These are phyloP conservation scores for Boletus rex-veris DNA, from an alignment of 768 basidiomycete species.

Conservation along the genomic window DNA sequence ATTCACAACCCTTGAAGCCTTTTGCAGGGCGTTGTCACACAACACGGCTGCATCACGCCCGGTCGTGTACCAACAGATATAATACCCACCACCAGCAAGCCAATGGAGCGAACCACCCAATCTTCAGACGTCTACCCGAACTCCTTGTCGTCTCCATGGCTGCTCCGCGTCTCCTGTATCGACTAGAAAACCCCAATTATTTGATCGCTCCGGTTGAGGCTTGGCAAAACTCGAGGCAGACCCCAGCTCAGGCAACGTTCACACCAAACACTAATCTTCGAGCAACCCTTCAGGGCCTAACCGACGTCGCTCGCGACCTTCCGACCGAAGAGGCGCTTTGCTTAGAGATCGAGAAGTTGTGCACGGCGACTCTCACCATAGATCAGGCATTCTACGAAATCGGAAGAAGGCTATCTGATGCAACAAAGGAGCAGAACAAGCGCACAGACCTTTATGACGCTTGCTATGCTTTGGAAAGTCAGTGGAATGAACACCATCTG, in stretches of 20 bases:
- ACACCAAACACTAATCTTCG: background rate
- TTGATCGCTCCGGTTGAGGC: background rate
- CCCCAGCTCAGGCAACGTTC: background rate
- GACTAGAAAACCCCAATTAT: background rate
- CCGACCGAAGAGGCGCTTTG: conserved; percentile 11
- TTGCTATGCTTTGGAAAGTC: conserved; percentile 9
- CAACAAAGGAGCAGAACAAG: conserved; percentile 5
- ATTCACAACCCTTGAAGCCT: conserved; percentile 9
- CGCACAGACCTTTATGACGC: conserved; percentile 8
- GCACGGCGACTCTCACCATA: conserved; percentile 14
- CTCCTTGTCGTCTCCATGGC: conserved; percentile 5
- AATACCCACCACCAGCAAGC: conserved; percentile 1
- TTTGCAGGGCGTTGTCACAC: background rate
- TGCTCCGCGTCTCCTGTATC: background rate
- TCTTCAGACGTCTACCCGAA: no score
- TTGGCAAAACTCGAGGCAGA: background rate
- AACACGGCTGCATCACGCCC: background rate
- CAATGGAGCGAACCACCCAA: background rate
- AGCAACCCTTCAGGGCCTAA: background rate
- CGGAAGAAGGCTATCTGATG: conserved; percentile 5
- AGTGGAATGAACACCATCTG: conserved; percentile 15
- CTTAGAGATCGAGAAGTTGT: conserved; percentile 17
- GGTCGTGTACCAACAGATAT: conserved; percentile 5
- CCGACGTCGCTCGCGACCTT: conserved; percentile 1
- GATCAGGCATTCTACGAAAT: conserved; percentile 17